Conservation (phyloP, 345 rosid species). For the Crucihimalaya himalaica region DNA sequence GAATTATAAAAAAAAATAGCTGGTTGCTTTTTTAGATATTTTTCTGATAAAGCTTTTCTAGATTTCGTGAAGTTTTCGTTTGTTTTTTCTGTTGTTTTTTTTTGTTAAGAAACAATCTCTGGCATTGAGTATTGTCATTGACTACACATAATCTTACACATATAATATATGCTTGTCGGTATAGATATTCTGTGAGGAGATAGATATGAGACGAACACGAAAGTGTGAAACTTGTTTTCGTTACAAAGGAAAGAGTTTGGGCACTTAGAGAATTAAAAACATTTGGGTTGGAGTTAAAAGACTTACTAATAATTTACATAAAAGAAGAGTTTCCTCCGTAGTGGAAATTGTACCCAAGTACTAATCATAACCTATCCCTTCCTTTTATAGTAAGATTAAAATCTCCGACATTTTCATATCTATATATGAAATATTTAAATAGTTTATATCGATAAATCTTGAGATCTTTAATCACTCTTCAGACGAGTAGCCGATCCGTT, state of each 20-base stretch:
- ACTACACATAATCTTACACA: conserved; percentile 6
- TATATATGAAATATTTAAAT: conserved; percentile 20
- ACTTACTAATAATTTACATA: conserved; percentile 37
- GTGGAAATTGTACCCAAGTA: conserved; percentile 27
- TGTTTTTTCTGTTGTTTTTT: background rate
- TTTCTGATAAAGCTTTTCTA: background rate
- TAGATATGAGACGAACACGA: conserved; percentile 6
- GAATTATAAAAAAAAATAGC: background rate
- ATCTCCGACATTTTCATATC: conserved; percentile 19
- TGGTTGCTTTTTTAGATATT: background rate
- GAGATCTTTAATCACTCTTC: conserved; percentile 30
- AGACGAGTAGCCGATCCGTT: conserved; percentile 61
- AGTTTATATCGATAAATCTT: conserved; percentile 21
- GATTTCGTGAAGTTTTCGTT: background rate
- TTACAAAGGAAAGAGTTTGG: conserved; percentile 17
- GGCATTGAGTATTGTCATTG: background rate
- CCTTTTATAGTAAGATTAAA: conserved; percentile 38
- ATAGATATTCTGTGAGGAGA: background rate
- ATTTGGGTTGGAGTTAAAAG: conserved; percentile 32
- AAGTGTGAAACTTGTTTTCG: background rate
- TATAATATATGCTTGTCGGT: background rate
- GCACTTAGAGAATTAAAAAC: conserved; percentile 24
- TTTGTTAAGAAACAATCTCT: background rate
- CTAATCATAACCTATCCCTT: conserved; percentile 37
- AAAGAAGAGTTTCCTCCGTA: conserved; percentile 19